Base-by-base conservation (phyloP, 768 basidiomycete genomes). In the Suillus placidus region DNA sequence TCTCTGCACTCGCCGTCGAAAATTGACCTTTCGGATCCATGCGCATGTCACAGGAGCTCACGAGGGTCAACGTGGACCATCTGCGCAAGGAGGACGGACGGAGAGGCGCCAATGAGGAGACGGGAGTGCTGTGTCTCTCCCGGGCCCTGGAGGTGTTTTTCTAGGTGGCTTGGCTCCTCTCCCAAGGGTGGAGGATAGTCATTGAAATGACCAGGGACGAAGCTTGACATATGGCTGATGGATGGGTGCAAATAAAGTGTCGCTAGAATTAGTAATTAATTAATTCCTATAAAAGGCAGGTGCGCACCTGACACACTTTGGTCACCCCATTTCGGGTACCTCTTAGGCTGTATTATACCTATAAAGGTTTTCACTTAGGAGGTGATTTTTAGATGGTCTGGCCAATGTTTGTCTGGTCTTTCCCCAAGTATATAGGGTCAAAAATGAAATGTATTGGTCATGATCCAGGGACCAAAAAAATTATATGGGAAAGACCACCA, bases 11-110 rank as follows among this genome's bases (percentile, higher is more conserved):
- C 40, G 74, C 71, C 9, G 75, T 77, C 38, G 76, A 77, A 14
- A 76, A 65, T 54, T 42, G 23, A 18, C 26, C 57, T 26, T 64
- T 45, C 8, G 51, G 51, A 16, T 43, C 69, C 8, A 62, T 58
- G 2, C 67, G 68, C 8, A 62, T 64, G 1, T 75, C 73, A 8
- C 51, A 66, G 8, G 66, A 65, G 60, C 70, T 76, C 0, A 70
- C 71, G 0, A 77, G 60, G 2, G 77, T 80, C 43, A 74, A 66
- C 32, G 77, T 78, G 26, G 79, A 78, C 58, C 74, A 66, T 61
- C 76, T 42, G 76, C 78, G 60, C 80, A 84, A 71, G 79, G 85
- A 72, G 77, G 85, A 65, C 78, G 76, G 68, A 18, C 82, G 79
- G 3, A 76, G 81, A 18, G 80, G 76, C 26, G 79, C 74, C 14